Base-by-base conservation (phyloP, 1,139 yeast genomes). In the Entelexis sorbosivorans region DNA sequence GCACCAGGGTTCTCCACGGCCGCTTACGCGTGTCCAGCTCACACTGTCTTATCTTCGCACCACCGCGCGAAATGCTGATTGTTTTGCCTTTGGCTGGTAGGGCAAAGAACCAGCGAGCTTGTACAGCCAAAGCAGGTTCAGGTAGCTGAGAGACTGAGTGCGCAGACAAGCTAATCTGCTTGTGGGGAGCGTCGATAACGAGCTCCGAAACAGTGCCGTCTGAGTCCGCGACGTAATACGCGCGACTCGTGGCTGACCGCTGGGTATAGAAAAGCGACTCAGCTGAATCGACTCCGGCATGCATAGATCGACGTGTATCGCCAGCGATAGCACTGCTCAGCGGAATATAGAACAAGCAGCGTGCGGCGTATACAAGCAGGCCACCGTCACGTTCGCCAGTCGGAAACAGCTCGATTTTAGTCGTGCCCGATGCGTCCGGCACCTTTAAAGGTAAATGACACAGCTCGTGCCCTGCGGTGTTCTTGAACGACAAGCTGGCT, bases 11-110 rank as follows among this genome's bases (percentile, higher is more conserved):
- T 32, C 39, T 29, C 45, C 51, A 45, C 14, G 55, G 55, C 26
- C 35, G 17, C 16, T 47, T 50, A 5, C 55, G 22, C 2, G 47
- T 17, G n/a, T 52, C 55, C 8, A 50, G 14, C 33, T 43, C 49
- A n/a, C 48, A 32, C 26, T 44, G 45, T 9, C 14, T 16, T 19
- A 44, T 38, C 7, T 14, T 20, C 7, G 36, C 11, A 3, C 36
- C 29, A 6, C 36, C 36, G 4, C 45, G 26, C 22, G 36, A 16
- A 2, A 42, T 20, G 11, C 45, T 20, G 5, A 31, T 17, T 5
- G 29, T n/a, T 2, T 29, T 14, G 28, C 11, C 10, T 9, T 9
- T 6, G 6, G 24, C 24, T 2, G 45, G 35, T 14, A 42, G 20
- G 8, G 36, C 28, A 5, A 14, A n/a, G n/a, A 42, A 32, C 45